Conservation (phyloP, 441 rosid species). For the Theobroma grandiflorum region DNA sequence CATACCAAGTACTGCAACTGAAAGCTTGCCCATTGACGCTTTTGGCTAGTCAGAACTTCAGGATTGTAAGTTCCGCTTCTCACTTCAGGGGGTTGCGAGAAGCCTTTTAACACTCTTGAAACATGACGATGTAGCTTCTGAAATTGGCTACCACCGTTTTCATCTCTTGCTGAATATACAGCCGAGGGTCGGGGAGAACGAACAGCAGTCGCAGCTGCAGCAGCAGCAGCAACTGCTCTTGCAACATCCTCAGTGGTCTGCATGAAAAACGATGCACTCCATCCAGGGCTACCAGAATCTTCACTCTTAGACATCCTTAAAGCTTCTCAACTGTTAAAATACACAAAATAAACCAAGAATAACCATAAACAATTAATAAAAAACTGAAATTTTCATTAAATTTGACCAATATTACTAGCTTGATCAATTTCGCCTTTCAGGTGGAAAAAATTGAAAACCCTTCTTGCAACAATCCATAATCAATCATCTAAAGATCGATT, state of each 20-base stretch:
- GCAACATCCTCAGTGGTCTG: slow-evolving; percentile 89
- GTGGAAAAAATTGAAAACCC: neutral
- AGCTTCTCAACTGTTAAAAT: slow-evolving; percentile 47
- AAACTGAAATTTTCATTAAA: neutral
- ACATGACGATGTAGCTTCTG: slow-evolving; percentile 80
- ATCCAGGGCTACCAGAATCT: slow-evolving; percentile 81
- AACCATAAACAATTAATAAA: slow-evolving; percentile 17
- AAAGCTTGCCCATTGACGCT: slow-evolving; percentile 93
- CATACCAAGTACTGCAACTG: slow-evolving; percentile 91
- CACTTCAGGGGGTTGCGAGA: slow-evolving; percentile 69
- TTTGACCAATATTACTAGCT: neutral
- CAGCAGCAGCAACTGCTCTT: slow-evolving; percentile 75
- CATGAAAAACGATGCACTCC: slow-evolving; percentile 79
- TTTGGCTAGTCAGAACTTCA: slow-evolving; percentile 94
- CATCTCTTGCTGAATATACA: slow-evolving; percentile 76
- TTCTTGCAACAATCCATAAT: neutral
- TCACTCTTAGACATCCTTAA: slow-evolving; percentile 69
- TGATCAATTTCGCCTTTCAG: neutral
- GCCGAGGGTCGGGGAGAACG: slow-evolving; percentile 85
- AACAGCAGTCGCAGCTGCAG: slow-evolving; percentile 73
- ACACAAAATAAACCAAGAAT: slow-evolving; percentile 29
- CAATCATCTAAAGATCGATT: neutral
- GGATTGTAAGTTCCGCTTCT: slow-evolving; percentile 76
- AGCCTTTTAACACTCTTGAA: slow-evolving; percentile 70
- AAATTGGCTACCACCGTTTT: slow-evolving; percentile 64